phyloP scores from a whole-genome alignment of 768 basidiomycete species.

The Russula sp. region DNA sequence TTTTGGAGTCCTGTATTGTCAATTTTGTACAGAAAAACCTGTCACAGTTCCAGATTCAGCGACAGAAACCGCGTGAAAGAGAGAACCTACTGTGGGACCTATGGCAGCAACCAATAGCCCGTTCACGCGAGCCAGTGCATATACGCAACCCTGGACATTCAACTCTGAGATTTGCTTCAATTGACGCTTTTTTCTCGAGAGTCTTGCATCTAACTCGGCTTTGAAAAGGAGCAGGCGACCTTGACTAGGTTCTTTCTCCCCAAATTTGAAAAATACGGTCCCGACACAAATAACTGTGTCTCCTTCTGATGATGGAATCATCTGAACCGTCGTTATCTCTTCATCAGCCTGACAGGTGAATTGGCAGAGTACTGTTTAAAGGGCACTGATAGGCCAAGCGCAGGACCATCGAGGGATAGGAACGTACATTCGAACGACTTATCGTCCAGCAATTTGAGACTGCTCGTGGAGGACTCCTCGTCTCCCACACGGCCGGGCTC shows the following conservation, averaged over 20 bases:
- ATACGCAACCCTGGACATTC: constrained; percentile 64
- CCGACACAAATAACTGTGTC: constrained; percentile 41
- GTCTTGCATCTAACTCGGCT: constrained; percentile 34
- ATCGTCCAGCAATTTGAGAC: constrained; percentile 66
- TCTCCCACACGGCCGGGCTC: constrained; percentile 56
- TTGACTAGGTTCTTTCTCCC: constrained; percentile 38
- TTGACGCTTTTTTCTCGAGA: constrained; percentile 30
- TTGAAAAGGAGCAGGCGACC: constrained; percentile 64
- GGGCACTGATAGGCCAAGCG: not conserved
- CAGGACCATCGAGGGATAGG: not conserved
- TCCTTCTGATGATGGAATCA: constrained; percentile 35
- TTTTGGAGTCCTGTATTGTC: constrained; percentile 43
- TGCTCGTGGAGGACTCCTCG: constrained; percentile 46
- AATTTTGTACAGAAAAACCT: constrained; percentile 43
- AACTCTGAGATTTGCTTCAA: constrained; percentile 42
- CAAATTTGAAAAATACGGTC: constrained; percentile 37
- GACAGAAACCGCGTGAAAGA: not conserved
- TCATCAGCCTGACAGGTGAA: constrained; percentile 54
- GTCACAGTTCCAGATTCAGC: not conserved
- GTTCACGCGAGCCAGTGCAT: constrained; percentile 50
- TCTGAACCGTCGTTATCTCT: constrained; percentile 56
- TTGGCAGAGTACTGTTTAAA: constrained; percentile 44
- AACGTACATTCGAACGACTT: constrained; percentile 50
- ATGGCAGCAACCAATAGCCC: constrained; percentile 63
- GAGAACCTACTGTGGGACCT: constrained; percentile 63